Evolutionary conservation across 768 basidiomycete species (phyloP).

Genomic region (Tricholomella constricta): DNA sequence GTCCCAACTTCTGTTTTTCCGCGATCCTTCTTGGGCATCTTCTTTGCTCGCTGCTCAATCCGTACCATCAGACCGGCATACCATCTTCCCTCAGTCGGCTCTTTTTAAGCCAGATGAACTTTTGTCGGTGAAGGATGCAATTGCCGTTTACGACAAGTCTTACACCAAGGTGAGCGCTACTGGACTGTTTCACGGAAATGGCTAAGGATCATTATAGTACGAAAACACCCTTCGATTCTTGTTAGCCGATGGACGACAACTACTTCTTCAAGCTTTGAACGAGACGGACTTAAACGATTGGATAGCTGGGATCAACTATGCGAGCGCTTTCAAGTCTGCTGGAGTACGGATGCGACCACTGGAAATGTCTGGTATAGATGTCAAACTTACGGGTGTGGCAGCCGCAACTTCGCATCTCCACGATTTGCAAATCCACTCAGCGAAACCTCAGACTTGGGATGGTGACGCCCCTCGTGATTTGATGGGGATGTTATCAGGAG

Average conservation of each 20-base stretch:
- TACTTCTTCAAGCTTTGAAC: constrained; percentile 73
- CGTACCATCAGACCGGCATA: constrained; percentile 33
- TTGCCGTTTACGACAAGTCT: constrained; percentile 80
- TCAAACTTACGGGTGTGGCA: constrained; percentile 80
- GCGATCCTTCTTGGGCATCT: constrained; percentile 61
- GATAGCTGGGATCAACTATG: constrained; percentile 93
- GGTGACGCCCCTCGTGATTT: constrained; percentile 39
- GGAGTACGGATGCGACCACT: constrained; percentile 79
- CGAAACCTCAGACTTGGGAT: constrained; percentile 43
- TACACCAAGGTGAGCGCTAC: constrained; percentile 66
- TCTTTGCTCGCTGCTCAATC: constrained; percentile 44
- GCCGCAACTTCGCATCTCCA: constrained; percentile 84
- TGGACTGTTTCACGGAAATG: background rate
- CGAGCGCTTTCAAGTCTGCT: constrained; percentile 85
- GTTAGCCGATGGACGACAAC: constrained; percentile 76
- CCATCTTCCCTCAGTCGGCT: constrained; percentile 37
- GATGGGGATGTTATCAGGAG: constrained; percentile 43
- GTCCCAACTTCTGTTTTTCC: constrained; percentile 90
- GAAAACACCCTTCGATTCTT: constrained; percentile 76
- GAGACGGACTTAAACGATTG: constrained; percentile 83
- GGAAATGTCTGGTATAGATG: constrained; percentile 67
- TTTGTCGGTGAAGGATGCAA: constrained; percentile 70
- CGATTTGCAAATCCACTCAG: constrained; percentile 51
- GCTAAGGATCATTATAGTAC: constrained; percentile 43
- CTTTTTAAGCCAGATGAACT: constrained; percentile 83